phyloP scores from a whole-genome alignment of 106 monocot species.

The Apostasia ramifera region DNA sequence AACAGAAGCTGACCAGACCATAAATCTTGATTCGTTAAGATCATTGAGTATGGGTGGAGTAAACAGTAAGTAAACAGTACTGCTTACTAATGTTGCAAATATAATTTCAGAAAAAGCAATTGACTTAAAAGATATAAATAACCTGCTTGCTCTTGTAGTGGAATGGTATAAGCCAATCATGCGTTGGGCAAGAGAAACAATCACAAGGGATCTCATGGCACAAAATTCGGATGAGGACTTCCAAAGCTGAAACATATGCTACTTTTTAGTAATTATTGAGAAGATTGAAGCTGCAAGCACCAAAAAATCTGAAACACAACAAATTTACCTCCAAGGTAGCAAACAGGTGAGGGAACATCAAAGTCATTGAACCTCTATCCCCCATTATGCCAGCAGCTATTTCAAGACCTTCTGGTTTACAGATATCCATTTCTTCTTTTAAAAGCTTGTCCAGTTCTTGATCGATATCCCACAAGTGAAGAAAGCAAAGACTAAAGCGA shows the following conservation, averaged over 20 bases:
- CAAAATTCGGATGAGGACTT: constrained; percentile 83
- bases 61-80: no score
- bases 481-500: constrained; percentile 73
- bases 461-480: constrained; percentile 93
- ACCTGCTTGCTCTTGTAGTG: constrained; percentile 72
- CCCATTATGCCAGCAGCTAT: constrained; percentile 67
- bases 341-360: constrained; percentile 75
- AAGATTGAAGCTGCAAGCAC: not conserved
- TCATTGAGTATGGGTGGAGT: no score
- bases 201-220: constrained; percentile 89
- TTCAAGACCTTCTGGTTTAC: constrained; percentile 57
- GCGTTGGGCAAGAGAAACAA: constrained; percentile 91
- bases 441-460: constrained; percentile 71
- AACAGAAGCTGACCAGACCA: no score
- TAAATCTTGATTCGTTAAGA: no score
- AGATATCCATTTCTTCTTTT: constrained; percentile 65
- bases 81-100: no score
- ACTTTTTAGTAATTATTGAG: not conserved
- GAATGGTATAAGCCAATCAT: constrained; percentile 77
- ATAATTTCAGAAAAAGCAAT: no score
- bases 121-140: no score
- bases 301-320: constrained; percentile 6
- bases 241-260: constrained; percentile 76
- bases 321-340: constrained; percentile 68
- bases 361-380: constrained; percentile 73